phyloP scores from a whole-genome alignment of 768 basidiomycete genomes.

The Piloderma croceum region DNA sequence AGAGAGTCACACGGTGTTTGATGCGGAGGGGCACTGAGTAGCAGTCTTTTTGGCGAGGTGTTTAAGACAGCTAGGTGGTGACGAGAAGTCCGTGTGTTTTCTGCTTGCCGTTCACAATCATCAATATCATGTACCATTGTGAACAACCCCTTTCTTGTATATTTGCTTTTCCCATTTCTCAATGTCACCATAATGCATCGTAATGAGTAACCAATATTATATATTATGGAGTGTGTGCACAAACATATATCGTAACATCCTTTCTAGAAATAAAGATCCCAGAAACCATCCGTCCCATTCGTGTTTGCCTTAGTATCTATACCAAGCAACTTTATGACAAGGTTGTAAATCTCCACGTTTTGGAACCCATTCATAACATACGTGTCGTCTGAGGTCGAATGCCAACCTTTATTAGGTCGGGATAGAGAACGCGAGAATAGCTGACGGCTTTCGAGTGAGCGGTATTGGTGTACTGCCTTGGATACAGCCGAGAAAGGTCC shows the following conservation, averaged over 20 bases:
- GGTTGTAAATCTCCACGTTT: conserved; percentile 83
- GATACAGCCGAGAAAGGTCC: conserved; percentile 76
- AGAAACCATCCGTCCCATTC: conserved; percentile 80
- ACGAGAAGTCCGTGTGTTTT: no score
- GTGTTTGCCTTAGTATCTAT: conserved; percentile 51
- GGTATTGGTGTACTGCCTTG: conserved; percentile 47
- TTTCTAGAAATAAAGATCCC: conserved; percentile 66
- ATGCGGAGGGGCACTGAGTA: conserved; percentile 53
- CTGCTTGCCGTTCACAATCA: no score
- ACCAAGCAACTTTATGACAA: conserved; percentile 70
- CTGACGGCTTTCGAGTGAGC: conserved; percentile 13
- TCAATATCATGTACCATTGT: no score
- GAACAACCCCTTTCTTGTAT: no score
- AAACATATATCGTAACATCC: neutral
- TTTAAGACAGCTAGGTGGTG: no score
- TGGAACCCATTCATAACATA: conserved; percentile 79
- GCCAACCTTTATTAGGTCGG: conserved; percentile 50
- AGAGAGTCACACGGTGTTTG: conserved; percentile 61
- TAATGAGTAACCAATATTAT: no score
- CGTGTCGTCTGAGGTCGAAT: conserved; percentile 55
- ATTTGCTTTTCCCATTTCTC: no score
- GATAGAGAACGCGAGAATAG: conserved; percentile 18
- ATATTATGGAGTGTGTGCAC: neutral
- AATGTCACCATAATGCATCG: no score
- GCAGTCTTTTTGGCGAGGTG: no score